Evolutionary conservation across 345 rosid genomes (phyloP).

Genomic region (Euphorbia tirucalli): DNA sequence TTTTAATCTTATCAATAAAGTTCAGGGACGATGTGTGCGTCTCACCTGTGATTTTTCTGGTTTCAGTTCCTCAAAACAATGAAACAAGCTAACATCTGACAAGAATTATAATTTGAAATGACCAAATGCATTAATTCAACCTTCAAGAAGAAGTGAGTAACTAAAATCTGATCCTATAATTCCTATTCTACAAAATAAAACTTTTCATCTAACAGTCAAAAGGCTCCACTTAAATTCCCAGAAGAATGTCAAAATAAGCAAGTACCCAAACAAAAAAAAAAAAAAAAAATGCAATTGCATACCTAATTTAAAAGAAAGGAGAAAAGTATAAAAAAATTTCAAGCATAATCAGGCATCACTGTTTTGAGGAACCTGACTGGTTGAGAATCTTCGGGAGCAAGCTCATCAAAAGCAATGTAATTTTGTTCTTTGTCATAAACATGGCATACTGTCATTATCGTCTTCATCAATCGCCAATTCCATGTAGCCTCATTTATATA

Average conservation of each 20-base stretch:
- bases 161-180: too few relatives aligned
- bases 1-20: too few relatives aligned
- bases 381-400: slow-evolving; percentile 67
- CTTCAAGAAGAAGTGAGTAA: background rate
- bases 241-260: slow-evolving; percentile 8
- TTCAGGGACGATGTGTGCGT: too few relatives aligned
- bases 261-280: too few relatives aligned
- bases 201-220: background rate
- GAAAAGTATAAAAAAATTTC: slow-evolving; percentile 20
- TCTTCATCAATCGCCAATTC: slow-evolving; percentile 95
- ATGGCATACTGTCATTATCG: slow-evolving; percentile 87
- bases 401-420: slow-evolving; percentile 61
- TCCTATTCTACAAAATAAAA: background rate
- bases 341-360: slow-evolving; percentile 69
- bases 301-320: slow-evolving; percentile 23
- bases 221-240: slow-evolving; percentile 14
- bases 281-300: slow-evolving; percentile 17
- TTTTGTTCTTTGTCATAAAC: slow-evolving; percentile 68
- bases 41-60: too few relatives aligned
- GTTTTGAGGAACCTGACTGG: slow-evolving; percentile 71
- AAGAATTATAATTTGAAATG: too few relatives aligned
- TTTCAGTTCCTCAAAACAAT: too few relatives aligned
- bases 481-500: slow-evolving; percentile 78
- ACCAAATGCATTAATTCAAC: too few relatives aligned
- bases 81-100: too few relatives aligned